Evolutionary conservation across 2,329 filamentous ascomycete genomes (phyloP), one percentile per base, ranked within the genome.

Genomic region (Exophiala sp.): DNA sequence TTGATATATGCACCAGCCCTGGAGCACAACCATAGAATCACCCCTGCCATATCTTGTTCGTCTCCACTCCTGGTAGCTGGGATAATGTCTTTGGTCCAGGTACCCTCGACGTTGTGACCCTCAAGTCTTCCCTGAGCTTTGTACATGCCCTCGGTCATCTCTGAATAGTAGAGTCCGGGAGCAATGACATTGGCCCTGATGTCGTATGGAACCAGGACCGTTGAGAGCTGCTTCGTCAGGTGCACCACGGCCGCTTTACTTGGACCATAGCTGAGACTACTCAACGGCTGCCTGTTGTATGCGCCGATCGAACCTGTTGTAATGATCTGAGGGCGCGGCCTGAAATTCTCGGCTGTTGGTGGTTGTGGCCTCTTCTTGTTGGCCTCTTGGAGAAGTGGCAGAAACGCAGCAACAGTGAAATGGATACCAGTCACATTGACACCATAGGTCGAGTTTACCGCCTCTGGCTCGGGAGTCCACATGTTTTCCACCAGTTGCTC

Each of bases 1-100:
- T 85, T 86, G 58, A 78, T 70, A 63, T 83, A 86, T 2, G 77
- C 78, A 1, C 83, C 83, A 2, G 82, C 81, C 54, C 76, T 69
- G 42, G 79, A 80, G 2, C 78, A 79, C 62, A 87, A 70, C 69
- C 81, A 86, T 43, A 88, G 63, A 21, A 86, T 74, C 41, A 79
- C 71, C 1, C 82, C 82, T 1, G 75, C 79, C 71, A 87, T 79
- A 60, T 85, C 83, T 58, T 79, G 67, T 50, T 80, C 74, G 34
- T 76, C 73, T 1, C 83, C 83, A 53, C 77, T 72, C 39, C 82
- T 71, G 34, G 75, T 75, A n/a, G 81, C 66, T 0, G 82, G 83
- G 37, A 82, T 71, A 43, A 71, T 63, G 1, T 66, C 66, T 53
- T 67, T 73, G 11, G 70, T 55, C 27, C 71, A 67, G 1, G 66